Conservation (phyloP, 208 protist genomes). For the Acanthamoeba rhysodes region DNA sequence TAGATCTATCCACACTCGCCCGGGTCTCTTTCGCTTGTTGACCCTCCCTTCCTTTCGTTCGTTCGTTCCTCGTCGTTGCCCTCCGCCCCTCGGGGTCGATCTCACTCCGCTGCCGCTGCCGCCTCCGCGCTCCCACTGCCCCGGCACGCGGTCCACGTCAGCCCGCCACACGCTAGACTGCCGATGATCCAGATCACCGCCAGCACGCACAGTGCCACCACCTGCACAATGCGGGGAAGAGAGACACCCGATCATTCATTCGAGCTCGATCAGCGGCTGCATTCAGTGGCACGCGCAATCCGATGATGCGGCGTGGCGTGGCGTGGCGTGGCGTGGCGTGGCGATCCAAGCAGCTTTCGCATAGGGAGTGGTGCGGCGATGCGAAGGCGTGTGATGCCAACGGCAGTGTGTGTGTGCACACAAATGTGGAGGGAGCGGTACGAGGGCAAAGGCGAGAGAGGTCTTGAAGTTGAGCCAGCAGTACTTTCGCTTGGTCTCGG, state of each 20-base stretch:
- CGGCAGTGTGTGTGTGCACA: not conserved
- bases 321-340: no score
- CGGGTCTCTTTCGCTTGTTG: not conserved
- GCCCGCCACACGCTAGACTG: conserved; percentile 37
- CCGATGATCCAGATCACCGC: conserved; percentile 63
- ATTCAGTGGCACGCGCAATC: not conserved
- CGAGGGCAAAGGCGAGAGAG: conserved; percentile 51
- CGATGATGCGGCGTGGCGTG: no score
- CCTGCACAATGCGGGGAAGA: not conserved
- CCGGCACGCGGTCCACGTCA: conserved; percentile 60
- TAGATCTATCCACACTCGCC: not conserved
- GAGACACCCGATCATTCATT: not conserved
- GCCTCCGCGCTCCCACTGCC: not conserved
- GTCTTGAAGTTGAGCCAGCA: conserved; percentile 73
- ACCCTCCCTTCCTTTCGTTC: not conserved
- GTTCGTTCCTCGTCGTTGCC: not conserved
- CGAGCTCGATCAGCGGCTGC: not conserved
- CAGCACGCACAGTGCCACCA: conserved; percentile 57
- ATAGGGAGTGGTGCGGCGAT: no score
- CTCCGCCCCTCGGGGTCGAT: not conserved
- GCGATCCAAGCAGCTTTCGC: no score
- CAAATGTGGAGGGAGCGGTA: not conserved
- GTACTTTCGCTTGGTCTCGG: conserved; percentile 70
- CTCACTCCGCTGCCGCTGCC: not conserved
- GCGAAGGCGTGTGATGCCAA: not conserved